Percentiles rank a stretch among this genome's conserved stretches.
These are phyloP conservation scores for Fusarium subtropicale DNA, from an alignment of 2,329 filamentous ascomycete species.

Conservation along the genomic window DNA sequence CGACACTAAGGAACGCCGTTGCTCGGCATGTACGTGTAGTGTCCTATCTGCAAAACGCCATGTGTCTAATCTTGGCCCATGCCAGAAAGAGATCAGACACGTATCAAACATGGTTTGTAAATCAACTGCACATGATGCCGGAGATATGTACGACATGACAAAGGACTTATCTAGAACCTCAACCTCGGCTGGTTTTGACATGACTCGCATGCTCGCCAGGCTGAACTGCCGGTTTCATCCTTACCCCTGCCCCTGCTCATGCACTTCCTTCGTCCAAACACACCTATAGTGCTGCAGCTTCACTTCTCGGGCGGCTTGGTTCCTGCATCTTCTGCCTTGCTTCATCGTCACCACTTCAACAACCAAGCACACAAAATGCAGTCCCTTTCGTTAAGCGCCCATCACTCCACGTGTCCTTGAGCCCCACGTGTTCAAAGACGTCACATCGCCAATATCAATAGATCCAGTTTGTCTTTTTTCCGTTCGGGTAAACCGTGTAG, in stretches of 20 bases:
- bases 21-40: neutral
- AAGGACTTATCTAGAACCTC: neutral
- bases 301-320: neutral
- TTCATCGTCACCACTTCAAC: neutral
- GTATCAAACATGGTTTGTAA: neutral
- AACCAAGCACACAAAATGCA: neutral
- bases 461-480: neutral
- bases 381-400: neutral
- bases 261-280: neutral
- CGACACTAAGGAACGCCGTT: neutral
- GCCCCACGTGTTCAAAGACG: neutral
- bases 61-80: neutral
- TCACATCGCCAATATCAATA: neutral
- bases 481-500: neutral
- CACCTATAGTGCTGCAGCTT: neutral
- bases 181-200: neutral
- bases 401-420: neutral
- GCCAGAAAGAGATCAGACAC: neutral
- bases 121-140: neutral
- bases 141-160: neutral
- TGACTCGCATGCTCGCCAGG: neutral
- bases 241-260: neutral
- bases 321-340: neutral
- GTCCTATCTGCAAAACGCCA: neutral
- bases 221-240: constrained; percentile 4